phyloP scores from a whole-genome alignment of 345 rosid species.

The Acer saccharum region DNA sequence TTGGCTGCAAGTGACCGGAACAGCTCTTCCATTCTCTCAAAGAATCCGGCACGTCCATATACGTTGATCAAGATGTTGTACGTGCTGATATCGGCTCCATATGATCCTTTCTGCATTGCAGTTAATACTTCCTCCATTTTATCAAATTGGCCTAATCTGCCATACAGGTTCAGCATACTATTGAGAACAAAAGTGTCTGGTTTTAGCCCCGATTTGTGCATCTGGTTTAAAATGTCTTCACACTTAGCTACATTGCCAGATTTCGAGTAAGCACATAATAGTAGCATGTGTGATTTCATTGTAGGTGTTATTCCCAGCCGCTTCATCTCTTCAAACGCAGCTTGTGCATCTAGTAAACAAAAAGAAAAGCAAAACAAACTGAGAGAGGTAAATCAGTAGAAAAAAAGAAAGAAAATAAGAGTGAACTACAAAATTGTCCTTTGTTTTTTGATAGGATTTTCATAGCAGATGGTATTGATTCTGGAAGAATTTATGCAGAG shows the following conservation, averaged over 20 bases:
- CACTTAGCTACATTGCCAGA: slow-evolving; percentile 66
- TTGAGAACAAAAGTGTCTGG: slow-evolving; percentile 82
- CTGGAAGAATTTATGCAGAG: neutral
- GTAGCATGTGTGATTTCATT: slow-evolving; percentile 95
- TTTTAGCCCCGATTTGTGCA: slow-evolving; percentile 72
- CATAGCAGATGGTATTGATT: neutral
- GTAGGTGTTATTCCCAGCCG: slow-evolving; percentile 72
- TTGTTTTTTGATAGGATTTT: neutral
- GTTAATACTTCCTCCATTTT: slow-evolving; percentile 75
- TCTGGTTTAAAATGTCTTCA: slow-evolving; percentile 65
- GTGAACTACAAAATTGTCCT: neutral
- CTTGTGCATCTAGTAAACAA: slow-evolving; percentile 62
- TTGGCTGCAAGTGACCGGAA: slow-evolving; percentile 46
- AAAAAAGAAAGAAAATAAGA: neutral
- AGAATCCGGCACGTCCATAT: slow-evolving; percentile 76
- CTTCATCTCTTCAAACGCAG: slow-evolving; percentile 84
- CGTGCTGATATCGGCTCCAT: slow-evolving; percentile 64
- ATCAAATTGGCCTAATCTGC: slow-evolving; percentile 66
- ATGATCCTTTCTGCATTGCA: slow-evolving; percentile 67
- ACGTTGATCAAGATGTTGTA: slow-evolving; percentile 84
- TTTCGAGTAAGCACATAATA: slow-evolving; percentile 79
- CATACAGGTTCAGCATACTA: slow-evolving; percentile 86
- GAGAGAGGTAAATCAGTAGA: neutral
- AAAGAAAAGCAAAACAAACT: neutral
- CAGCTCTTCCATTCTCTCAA: slow-evolving; percentile 66